Percentiles rank a stretch among this genome's conserved stretches.
These are phyloP conservation scores for Rhizophagus sp. DNA, from an alignment of 192 early-diverging fungal species.

Conservation along the genomic window DNA sequence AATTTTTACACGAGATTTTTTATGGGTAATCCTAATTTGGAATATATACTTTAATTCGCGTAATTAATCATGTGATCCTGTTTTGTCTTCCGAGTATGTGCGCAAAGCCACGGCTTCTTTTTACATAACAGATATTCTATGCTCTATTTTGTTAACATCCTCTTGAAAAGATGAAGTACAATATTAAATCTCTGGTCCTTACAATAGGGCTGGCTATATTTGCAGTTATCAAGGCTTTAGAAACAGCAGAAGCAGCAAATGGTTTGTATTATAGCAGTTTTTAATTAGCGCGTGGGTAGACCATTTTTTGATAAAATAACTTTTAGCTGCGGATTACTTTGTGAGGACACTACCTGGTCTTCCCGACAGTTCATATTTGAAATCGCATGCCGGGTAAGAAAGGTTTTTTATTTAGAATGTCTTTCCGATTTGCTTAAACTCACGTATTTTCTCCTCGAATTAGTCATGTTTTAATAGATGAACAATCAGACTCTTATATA, in stretches of 20 bases:
- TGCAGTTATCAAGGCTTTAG: not conserved
- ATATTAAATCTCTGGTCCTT: not conserved
- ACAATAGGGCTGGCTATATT: not conserved
- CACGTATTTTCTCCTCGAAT: not conserved
- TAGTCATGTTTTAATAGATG: slow-evolving; percentile 24
- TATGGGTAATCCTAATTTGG: too few species aligned
- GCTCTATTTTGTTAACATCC: too few species aligned
- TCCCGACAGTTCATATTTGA: slow-evolving; percentile 14
- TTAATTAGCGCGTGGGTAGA: not conserved
- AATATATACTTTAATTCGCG: too few species aligned
- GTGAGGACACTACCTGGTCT: slow-evolving; percentile 19
- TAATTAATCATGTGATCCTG: too few species aligned
- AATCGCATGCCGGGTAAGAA: slow-evolving; percentile 18
- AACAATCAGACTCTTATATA: slow-evolving; percentile 17
- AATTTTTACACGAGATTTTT: too few species aligned
- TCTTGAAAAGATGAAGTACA: not conserved
- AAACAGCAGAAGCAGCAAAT: not conserved
- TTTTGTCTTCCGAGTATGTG: too few species aligned
- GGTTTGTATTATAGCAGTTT: not conserved
- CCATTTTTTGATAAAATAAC: not conserved
- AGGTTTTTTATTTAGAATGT: slow-evolving; percentile 2
- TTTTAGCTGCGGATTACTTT: slow-evolving; percentile 30
- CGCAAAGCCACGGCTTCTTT: too few species aligned
- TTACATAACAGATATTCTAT: too few species aligned
- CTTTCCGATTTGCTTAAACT: not conserved